Base-by-base conservation (phyloP, 345 rosid genomes). In the Bruguiera sexangula region DNA sequence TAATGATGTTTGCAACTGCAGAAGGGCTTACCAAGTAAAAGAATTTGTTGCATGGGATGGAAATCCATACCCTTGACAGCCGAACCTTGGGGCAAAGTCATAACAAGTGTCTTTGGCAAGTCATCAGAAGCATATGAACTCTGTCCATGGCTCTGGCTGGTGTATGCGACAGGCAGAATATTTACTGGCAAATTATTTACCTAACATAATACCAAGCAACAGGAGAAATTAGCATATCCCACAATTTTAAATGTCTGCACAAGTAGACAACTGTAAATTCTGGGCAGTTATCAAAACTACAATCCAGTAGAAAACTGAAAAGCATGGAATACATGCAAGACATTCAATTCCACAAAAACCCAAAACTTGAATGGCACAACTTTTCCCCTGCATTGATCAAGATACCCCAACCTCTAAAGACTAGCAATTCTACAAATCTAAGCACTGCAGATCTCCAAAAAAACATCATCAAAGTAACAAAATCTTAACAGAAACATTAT, bases 61-160 rank as follows among this genome's bases (percentile, higher is more conserved):
- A 81, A 84, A 55, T 84, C 87, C 85, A 84, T 81, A 79, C 87
- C 79, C 80, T 71, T 84, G 69, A 84, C 87, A 78, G 60, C 66
- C 48, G 87, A 81, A 24, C 85, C 87, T 75, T 84, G 87, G 68
- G 54, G 77, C 26, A 81, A 66, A 58, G 75, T 59, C 84, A 64
- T 71, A 70, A 85, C 85, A 72, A 80, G 83, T 73, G 68, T 80
- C 85, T 84, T 89, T 66, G 96, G 98, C 78, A 92, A 86, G 81
- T 88, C 92, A 76, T 89, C 94, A 46, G 89, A 79, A 69, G 94
- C 84, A 73, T 78, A 82, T 24, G 92, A 79, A 78, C 85, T 86
- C 75, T 88, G 98, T 46, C 91, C 89, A 53, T 83, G 94, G 77
- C 70, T 84, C 86, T 88, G 96, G 69, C 83, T 71, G 19, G 81